Conservation (phyloP, 2,329 filamentous ascomycete species). For the Fusarium beomiforme region DNA sequence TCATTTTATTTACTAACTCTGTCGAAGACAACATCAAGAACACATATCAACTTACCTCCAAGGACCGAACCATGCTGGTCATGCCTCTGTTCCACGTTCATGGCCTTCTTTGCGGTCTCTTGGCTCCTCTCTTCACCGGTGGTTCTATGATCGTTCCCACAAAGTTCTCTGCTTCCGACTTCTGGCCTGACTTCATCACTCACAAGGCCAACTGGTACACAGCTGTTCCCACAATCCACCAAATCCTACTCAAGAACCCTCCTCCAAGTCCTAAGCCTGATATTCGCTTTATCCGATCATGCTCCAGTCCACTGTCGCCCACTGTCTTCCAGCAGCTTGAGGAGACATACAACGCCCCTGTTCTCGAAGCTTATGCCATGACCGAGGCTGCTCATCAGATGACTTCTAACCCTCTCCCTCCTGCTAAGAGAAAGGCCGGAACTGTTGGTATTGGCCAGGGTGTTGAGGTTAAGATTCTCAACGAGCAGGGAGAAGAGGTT, state of each 20-base stretch:
- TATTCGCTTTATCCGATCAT: conserved; percentile 89
- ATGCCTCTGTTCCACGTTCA: conserved; percentile 95
- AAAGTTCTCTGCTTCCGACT: conserved; percentile 83
- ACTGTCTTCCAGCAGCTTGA: conserved; percentile 85
- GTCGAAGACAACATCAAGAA: conserved; percentile 74
- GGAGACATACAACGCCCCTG: conserved; percentile 77
- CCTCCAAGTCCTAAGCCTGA: conserved; percentile 72
- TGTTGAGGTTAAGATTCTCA: conserved; percentile 82
- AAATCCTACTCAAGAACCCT: conserved; percentile 82
- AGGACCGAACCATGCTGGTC: conserved; percentile 84
- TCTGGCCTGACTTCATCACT: conserved; percentile 80
- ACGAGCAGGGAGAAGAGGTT: conserved; percentile 74
- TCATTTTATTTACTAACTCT: conserved; percentile 39
- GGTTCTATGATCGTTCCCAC: conserved; percentile 82
- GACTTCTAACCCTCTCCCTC: conserved; percentile 79
- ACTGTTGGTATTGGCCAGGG: conserved; percentile 86
- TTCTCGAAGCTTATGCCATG: conserved; percentile 93
- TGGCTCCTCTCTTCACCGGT: conserved; percentile 78
- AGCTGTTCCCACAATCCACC: conserved; percentile 91
- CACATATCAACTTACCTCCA: conserved; percentile 76
- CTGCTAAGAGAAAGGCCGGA: conserved; percentile 79
- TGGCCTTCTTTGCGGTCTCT: conserved; percentile 83
- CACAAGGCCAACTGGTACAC: conserved; percentile 91
- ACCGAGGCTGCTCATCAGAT: conserved; percentile 89
- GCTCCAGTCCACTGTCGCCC: conserved; percentile 84